Percentiles rank a stretch among this genome's conserved stretches.
These are phyloP conservation scores for Osmanthus fragrans DNA, from an alignment of 257 asterid species.

Conservation along the genomic window DNA sequence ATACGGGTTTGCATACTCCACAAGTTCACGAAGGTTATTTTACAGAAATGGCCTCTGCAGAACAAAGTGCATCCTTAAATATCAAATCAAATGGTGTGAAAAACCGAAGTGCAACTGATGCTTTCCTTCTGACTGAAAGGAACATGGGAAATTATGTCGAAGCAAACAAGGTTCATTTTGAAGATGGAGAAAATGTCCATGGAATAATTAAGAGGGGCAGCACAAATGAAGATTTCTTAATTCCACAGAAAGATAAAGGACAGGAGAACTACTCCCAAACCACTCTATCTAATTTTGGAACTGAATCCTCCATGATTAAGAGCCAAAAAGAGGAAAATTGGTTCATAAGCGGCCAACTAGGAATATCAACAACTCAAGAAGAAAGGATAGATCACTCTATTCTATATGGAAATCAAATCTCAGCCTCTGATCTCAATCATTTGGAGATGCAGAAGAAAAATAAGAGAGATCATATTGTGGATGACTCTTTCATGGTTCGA, in stretches of 20 bases:
- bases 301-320: slow-evolving; percentile 41
- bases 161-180: slow-evolving; percentile 26
- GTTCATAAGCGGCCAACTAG: slow-evolving; percentile 35
- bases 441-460: slow-evolving; percentile 34
- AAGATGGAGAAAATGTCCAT: slow-evolving; percentile 34
- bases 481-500: slow-evolving; percentile 74
- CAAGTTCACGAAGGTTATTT: slow-evolving; percentile 33
- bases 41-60: slow-evolving; percentile 22
- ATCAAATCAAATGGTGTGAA: slow-evolving; percentile 22
- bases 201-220: slow-evolving; percentile 36
- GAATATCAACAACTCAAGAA: slow-evolving; percentile 22
- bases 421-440: slow-evolving; percentile 24
- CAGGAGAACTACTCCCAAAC: slow-evolving; percentile 26
- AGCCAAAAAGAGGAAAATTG: slow-evolving; percentile 59
- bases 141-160: slow-evolving; percentile 27
- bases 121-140: slow-evolving; percentile 43
- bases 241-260: slow-evolving; percentile 38
- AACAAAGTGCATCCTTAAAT: slow-evolving; percentile 28
- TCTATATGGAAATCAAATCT: slow-evolving; percentile 38
- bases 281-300: slow-evolving; percentile 31
- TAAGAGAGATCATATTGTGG: slow-evolving; percentile 45
- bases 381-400: slow-evolving; percentile 24
- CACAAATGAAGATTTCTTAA: slow-evolving; percentile 51
- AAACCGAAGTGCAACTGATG: slow-evolving; percentile 48
- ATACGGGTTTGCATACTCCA: slow-evolving; percentile 25